phyloP scores from a whole-genome alignment of 441 rosid species.

The Aquilaria agallochum region DNA sequence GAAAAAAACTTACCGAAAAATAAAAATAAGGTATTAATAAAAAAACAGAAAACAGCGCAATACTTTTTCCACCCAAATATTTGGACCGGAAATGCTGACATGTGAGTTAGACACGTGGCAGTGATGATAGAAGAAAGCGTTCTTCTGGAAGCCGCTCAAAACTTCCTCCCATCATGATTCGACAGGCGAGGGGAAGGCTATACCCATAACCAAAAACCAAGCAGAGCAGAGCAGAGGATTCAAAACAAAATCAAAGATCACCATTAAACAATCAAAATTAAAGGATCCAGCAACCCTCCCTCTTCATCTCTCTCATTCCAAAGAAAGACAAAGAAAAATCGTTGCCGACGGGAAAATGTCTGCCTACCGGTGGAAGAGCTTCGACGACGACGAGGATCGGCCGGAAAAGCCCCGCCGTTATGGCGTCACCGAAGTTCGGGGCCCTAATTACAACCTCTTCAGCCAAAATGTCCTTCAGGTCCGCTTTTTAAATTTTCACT shows the following conservation, averaged over 20 bases:
- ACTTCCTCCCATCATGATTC: constrained; percentile 12
- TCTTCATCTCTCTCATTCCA: not conserved
- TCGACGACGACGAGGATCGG: constrained; percentile 78
- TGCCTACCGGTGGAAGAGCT: constrained; percentile 62
- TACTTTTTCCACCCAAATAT: too few species aligned
- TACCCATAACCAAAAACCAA: not conserved
- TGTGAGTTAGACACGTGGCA: not conserved
- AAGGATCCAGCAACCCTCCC: not conserved
- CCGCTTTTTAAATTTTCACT: not conserved
- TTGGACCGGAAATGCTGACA: too few species aligned
- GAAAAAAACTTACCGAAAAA: too few species aligned
- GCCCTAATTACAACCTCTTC: constrained; percentile 63
- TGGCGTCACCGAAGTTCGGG: constrained; percentile 89
- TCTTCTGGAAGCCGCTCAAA: constrained; percentile 51
- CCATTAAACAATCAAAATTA: not conserved
- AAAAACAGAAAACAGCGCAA: too few species aligned
- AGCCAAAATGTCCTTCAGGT: constrained; percentile 72
- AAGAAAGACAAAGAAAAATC: not conserved
- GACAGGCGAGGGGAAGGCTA: too few species aligned
- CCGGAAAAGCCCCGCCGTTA: constrained; percentile 87
- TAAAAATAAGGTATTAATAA: too few species aligned
- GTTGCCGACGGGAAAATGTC: constrained; percentile 32
- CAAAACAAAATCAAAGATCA: not conserved
- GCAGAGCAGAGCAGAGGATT: not conserved
- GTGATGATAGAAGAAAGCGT: not conserved